Conservation (phyloP, 2,329 filamentous ascomycete species). For the Clathrospora elynae region DNA sequence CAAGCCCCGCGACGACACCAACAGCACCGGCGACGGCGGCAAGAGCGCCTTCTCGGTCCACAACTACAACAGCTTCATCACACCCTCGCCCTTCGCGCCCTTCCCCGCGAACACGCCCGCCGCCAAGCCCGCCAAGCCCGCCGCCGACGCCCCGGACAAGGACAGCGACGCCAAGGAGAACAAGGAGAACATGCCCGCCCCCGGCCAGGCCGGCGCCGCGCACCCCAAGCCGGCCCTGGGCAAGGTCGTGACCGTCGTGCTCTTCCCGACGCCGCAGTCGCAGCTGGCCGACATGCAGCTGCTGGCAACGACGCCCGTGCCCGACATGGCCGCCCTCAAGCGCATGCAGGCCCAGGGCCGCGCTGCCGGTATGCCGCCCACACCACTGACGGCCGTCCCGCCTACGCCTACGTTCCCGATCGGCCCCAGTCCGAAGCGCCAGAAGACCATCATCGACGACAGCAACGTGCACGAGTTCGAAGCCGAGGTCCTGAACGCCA, state of each 20-base stretch:
- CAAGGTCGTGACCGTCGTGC: slow-evolving; percentile 75
- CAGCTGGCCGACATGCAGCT: slow-evolving; percentile 76
- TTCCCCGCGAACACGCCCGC: slow-evolving; percentile 58
- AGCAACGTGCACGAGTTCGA: slow-evolving; percentile 76
- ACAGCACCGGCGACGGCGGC: slow-evolving; percentile 61
- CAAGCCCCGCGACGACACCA: slow-evolving; percentile 59
- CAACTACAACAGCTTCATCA: slow-evolving; percentile 88
- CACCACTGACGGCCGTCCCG: slow-evolving; percentile 61
- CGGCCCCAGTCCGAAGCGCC: slow-evolving; percentile 71
- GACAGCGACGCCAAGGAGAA: slow-evolving; percentile 43
- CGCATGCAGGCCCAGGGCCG: slow-evolving; percentile 55
- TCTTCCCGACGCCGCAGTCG: slow-evolving; percentile 81
- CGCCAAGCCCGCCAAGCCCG: slow-evolving; percentile 32
- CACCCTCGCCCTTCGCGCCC: slow-evolving; percentile 82
- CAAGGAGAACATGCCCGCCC: slow-evolving; percentile 64
- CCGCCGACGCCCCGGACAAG: slow-evolving; percentile 31
- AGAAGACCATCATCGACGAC: slow-evolving; percentile 76
- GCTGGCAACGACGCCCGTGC: slow-evolving; percentile 70
- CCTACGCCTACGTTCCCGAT: slow-evolving; percentile 62
- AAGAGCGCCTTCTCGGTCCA: slow-evolving; percentile 81
- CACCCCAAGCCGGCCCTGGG: slow-evolving; percentile 56
- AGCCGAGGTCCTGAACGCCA: slow-evolving; percentile 73
- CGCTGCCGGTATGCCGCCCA: slow-evolving; percentile 66
- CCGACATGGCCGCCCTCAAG: slow-evolving; percentile 56
- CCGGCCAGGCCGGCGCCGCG: slow-evolving; percentile 51